These are phyloP conservation scores for Lyophyllum atratum DNA, from an alignment of 768 basidiomycete species.

Conservation along the genomic window DNA sequence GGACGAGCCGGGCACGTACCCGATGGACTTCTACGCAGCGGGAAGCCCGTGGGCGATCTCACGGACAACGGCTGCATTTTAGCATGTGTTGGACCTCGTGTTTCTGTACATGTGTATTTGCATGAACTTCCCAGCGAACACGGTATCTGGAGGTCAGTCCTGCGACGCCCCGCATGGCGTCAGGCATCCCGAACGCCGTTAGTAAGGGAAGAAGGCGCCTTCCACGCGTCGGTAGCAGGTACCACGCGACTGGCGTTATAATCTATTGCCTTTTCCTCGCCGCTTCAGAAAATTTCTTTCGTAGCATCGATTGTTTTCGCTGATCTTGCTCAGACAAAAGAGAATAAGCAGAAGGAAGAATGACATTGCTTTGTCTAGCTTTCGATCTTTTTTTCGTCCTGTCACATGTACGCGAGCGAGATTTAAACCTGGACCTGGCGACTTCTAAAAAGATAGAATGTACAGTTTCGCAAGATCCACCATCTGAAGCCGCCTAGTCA, in stretches of 20 bases:
- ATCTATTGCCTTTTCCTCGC: neutral
- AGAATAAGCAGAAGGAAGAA: neutral
- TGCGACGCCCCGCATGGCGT: neutral
- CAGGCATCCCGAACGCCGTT: neutral
- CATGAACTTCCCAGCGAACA: neutral
- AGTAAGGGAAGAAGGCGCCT: neutral
- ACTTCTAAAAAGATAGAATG: too few relatives aligned
- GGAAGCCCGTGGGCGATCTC: conserved; percentile 78
- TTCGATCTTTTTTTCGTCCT: too few relatives aligned
- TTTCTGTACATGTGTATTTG: neutral
- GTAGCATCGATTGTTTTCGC: neutral
- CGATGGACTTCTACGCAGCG: conserved; percentile 96
- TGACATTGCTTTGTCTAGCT: neutral
- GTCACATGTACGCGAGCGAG: too few relatives aligned
- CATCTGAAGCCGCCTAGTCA: neutral
- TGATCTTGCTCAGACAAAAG: too few relatives aligned
- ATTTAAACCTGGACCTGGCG: too few relatives aligned
- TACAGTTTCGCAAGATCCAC: neutral
- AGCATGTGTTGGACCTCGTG: neutral
- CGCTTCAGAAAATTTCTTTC: neutral
- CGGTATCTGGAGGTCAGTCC: neutral
- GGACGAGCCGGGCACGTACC: conserved; percentile 53
- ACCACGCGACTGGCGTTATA: neutral
- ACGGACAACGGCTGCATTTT: conserved; percentile 55
- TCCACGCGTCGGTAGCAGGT: neutral